Conservation (phyloP, 1,139 yeast species). For the Magnusiomyces sp. region DNA sequence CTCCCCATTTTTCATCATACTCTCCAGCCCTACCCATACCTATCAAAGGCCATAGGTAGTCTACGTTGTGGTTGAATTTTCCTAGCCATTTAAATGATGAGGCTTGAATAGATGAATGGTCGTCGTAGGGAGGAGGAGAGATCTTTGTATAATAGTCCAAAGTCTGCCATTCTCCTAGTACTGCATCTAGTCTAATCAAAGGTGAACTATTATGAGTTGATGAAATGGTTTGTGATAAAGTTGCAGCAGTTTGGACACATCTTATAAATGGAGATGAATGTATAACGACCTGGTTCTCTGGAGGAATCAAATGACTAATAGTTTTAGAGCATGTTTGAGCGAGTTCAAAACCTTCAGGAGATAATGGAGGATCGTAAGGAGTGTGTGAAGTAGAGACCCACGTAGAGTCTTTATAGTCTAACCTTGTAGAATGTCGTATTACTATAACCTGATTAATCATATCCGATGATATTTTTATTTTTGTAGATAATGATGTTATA, state of each 20-base stretch:
- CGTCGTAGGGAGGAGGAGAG: conserved; percentile 33
- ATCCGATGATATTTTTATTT: not conserved
- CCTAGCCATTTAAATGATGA: conserved; percentile 23
- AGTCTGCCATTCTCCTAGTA: conserved; percentile 36
- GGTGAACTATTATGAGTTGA: not conserved
- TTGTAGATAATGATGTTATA: not conserved
- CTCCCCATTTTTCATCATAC: conserved; percentile 34
- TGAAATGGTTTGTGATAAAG: conserved; percentile 17
- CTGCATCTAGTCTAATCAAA: conserved; percentile 28
- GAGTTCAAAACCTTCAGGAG: conserved; percentile 26
- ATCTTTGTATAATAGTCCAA: conserved; percentile 31
- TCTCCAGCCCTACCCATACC: conserved; percentile 30
- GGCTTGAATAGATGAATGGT: conserved; percentile 24
- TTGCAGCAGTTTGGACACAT: conserved; percentile 32
- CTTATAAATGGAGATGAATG: conserved; percentile 35
- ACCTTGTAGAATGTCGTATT: conserved; percentile 32
- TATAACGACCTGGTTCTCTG: conserved; percentile 18
- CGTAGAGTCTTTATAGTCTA: conserved; percentile 26
- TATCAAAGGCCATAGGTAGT: conserved; percentile 26
- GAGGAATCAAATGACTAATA: conserved; percentile 1
- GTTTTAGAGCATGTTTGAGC: conserved; percentile 20
- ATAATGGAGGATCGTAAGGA: conserved; percentile 34
- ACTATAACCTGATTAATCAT: conserved; percentile 21
- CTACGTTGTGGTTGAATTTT: conserved; percentile 12
- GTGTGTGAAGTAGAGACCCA: conserved; percentile 30